These are phyloP conservation scores for Psilocybe subaeruginosa DNA, from an alignment of 768 basidiomycete genomes.

Conservation along the genomic window DNA sequence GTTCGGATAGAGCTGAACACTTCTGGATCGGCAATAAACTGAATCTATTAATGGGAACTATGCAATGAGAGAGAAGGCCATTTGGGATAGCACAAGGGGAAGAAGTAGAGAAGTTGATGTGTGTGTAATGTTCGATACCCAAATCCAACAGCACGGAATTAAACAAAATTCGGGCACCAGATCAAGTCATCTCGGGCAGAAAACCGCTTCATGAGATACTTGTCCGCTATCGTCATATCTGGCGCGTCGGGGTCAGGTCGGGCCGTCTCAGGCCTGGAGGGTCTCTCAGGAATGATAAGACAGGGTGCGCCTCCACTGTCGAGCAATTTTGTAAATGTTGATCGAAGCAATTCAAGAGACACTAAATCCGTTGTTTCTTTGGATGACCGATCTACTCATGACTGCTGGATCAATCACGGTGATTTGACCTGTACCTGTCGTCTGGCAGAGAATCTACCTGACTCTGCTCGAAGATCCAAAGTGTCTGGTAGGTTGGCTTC, in stretches of 20 bases:
- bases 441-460: background rate
- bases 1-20: constrained; percentile 19
- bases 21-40: constrained; percentile 21
- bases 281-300: background rate
- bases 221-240: background rate
- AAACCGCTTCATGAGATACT: background rate
- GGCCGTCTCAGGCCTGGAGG: background rate
- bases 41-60: constrained; percentile 19
- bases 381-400: background rate
- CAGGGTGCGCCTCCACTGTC: background rate
- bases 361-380: constrained; percentile 3
- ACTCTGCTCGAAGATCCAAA: background rate
- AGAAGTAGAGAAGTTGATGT: constrained; percentile 29
- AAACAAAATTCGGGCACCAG: constrained; percentile 14
- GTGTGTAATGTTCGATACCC: constrained; percentile 13
- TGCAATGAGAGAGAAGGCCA: constrained; percentile 9
- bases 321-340: background rate
- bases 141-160: constrained; percentile 18
- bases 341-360: background rate
- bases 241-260: background rate
- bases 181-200: constrained; percentile 12
- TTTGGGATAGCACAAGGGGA: constrained; percentile 20
- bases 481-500: background rate
- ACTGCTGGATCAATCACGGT: constrained; percentile 22
- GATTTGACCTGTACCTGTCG: constrained; percentile 19